Evolutionary conservation across 441 rosid species (phyloP), one percentile per base, ranked within the genome.

Genomic region (Francoa sonchifolia): DNA sequence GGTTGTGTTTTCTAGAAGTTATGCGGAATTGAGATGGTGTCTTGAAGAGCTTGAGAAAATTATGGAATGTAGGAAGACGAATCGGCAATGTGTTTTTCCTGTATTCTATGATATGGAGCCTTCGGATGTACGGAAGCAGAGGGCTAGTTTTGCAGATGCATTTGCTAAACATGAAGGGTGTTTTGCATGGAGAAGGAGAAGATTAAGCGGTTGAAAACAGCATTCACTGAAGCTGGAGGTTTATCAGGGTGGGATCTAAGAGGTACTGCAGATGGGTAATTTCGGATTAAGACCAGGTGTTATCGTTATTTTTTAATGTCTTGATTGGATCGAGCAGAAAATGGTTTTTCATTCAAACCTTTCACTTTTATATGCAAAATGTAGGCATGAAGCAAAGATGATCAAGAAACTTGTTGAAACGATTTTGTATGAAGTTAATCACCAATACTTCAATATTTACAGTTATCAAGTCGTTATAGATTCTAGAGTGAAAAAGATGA

Each of bases 191-290:
- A 46, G 27, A 10, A 0, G 17, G 47, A 46, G 34, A 14, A 7
- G 47, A 46, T 57, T 17, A 22, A 1, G 2, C 13, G 47, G 6
- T 63, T 64, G 69, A 58, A 57, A 20, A 33, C 27, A 8, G 64
- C 54, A 14, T 38, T 63, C 60, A 27, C 35, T 2, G 53, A 58
- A 32, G 61, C 57, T 2, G 61, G 50, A 13, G 27, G 14, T 5
- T 44, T 49, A 32, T 49, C 64, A 3, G 69, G 61, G 11, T 63
- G 64, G 64, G 54, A 42, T 42, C 6, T 33, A 21, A 21, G 25
- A 21, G 6, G 6, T 21, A 21, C 25, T 21, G 25, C 25, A 21
- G 25, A 2, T 21, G 25, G 25, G 25, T 21, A 21, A 21, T 21
- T 21, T 21, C 6, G 2, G 25, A 21, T 21, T 21, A 6, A 21